phyloP scores from a whole-genome alignment of 2,329 filamentous ascomycete species.

The Colletotrichum euphorbiae region DNA sequence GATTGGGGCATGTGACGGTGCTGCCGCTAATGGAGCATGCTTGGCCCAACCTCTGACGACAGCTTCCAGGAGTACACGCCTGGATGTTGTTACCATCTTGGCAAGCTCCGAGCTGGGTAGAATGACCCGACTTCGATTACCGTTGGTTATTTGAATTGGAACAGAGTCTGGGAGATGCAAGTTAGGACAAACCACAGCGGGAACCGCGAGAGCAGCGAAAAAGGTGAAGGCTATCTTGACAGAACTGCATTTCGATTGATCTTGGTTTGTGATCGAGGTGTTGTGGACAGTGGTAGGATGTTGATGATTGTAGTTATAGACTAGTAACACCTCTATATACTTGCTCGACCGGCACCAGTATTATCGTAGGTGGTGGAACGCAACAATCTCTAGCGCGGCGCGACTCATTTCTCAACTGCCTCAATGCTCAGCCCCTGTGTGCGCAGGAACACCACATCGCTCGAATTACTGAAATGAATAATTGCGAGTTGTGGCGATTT shows the following conservation, averaged over 20 bases:
- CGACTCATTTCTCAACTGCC: too few relatives aligned
- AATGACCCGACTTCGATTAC: not conserved
- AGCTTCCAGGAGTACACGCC: not conserved
- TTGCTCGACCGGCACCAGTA: too few relatives aligned
- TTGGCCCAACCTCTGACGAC: slow-evolving; percentile 4
- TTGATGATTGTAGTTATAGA: too few relatives aligned
- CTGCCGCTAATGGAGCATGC: slow-evolving; percentile 11
- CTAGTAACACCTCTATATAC: too few relatives aligned
- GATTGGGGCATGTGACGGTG: not conserved
- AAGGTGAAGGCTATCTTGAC: not conserved
- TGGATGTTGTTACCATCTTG: slow-evolving; percentile 4
- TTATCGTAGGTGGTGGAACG: too few relatives aligned
- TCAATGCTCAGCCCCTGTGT: too few relatives aligned
- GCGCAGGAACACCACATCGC: too few relatives aligned
- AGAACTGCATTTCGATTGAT: not conserved
- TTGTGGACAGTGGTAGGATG: not conserved
- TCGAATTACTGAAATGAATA: too few relatives aligned
- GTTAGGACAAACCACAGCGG: not conserved
- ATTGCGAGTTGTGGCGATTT: too few relatives aligned
- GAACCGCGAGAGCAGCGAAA: not conserved
- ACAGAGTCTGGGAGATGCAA: not conserved
- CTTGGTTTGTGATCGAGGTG: not conserved
- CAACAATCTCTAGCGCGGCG: too few relatives aligned
- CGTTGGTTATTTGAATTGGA: not conserved
- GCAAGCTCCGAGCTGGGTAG: not conserved